Evolutionary conservation across 2,329 filamentous ascomycete genomes (phyloP), one percentile per base, ranked within the genome.

Genomic region (Pseudocercospora vitis): DNA sequence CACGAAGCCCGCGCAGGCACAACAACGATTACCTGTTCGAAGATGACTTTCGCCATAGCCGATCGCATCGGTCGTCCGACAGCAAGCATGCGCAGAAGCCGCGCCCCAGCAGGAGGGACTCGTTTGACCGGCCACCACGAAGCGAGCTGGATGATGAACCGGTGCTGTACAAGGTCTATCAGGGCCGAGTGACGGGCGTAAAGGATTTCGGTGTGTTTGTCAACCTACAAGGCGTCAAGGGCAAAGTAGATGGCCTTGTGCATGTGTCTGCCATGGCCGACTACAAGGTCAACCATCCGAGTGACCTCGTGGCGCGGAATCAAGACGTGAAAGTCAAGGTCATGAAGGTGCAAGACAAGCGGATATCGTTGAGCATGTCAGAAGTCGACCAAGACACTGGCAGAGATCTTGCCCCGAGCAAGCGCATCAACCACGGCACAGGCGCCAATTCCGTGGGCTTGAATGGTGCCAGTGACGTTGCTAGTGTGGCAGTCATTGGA

Each of bases 201-300:
- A 97, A 96, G 66, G 90, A 96, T 57, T 99, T 97, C 73, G 94
- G 94, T 8, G 91, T 86, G 0, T 99, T 99, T 71, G 91, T 97
- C 53, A 96, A 95, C 63, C 71, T 99, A n/a, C 82, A 86, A 61
- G 88, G 91, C 14, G 87, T 99, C 1, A 85, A 81, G 64, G 92
- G 91, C 42, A 95, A 91, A 70, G 87, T 95, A 1, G 91, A 96
- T 68, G 94, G 94, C 0, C 77, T 99, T 60, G 92, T 99, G 0
- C 94, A 99, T 68, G 85, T 99, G 23, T 96, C 92, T 19, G 88
- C 89, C 18, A 87, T 99, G 71, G 83, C 86, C 46, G 86, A 91
- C 55, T 89, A 90, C 3, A 85, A 94, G 42, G 88, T 99, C 35
- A 94, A 92, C 60, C 89, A 97, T 68, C 94, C 94, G 0, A 91